Conservation (phyloP, 2,329 filamentous ascomycete species). For the Hymenoscyphus fraxineus region DNA sequence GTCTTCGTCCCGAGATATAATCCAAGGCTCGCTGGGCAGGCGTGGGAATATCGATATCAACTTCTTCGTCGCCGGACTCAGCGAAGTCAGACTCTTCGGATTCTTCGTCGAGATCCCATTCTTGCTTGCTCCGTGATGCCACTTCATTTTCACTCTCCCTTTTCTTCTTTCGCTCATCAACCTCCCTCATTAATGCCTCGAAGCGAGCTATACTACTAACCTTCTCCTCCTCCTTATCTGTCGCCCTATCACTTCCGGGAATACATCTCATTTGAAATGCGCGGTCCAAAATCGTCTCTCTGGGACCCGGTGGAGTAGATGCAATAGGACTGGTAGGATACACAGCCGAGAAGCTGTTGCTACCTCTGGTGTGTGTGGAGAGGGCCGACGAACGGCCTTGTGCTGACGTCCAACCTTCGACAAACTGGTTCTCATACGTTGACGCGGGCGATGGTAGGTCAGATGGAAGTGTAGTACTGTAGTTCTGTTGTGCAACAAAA, state of each 20-base stretch:
- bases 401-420: conserved; percentile 58
- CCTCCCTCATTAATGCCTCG: conserved; percentile 61
- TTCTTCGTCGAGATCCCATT: conserved; percentile 31
- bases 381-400: conserved; percentile 57
- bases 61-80: conserved; percentile 37
- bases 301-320: conserved; percentile 43
- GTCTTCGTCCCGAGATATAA: conserved; percentile 33
- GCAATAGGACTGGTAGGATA: conserved; percentile 39
- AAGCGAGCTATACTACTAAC: conserved; percentile 62
- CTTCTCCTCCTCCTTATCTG: conserved; percentile 53
- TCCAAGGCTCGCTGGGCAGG: conserved; percentile 34
- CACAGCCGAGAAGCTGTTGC: conserved; percentile 51
- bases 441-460: conserved; percentile 56
- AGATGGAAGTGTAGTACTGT: conserved; percentile 48
- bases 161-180: conserved; percentile 45
- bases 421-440: conserved; percentile 54
- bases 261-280: conserved; percentile 62
- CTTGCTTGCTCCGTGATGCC: conserved; percentile 24
- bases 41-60: conserved; percentile 30
- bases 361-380: conserved; percentile 50
- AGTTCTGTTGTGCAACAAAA: conserved; percentile 46
- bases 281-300: conserved; percentile 64
- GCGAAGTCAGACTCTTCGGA: conserved; percentile 39
- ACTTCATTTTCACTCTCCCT: conserved; percentile 8
- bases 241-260: conserved; percentile 53